Evolutionary conservation across 805 yeast genomes (phyloP), one percentile per base, ranked within the genome.

Genomic region (Candida ipomoeae): DNA sequence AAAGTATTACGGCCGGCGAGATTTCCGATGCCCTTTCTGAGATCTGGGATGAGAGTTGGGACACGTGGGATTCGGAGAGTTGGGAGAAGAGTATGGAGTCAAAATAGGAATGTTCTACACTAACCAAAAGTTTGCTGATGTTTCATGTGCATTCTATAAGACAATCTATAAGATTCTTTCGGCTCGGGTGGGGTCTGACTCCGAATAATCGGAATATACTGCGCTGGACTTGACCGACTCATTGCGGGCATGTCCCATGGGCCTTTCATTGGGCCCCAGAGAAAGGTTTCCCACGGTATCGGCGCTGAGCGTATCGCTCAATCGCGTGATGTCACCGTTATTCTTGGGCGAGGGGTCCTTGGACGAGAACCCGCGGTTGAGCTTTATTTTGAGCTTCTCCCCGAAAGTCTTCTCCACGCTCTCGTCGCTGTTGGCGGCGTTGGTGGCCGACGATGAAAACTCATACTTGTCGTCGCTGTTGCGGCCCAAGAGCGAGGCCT

Each of bases 141-240:
- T 26, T 26, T 23, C 42, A 11, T 32, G 37, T 18, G 44, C 43
- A 38, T 32, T 39, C 45, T 21, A 33, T 51, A 23, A 50, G 8
- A 51, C 51, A 32, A 32, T 40, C 51, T 31, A 53, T 41, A 50
- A 52, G 48, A 56, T 39, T 8, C 53, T 45, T 41, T 49, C 54
- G 38, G 40, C 46, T 14, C 43, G 31, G n/a, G 60, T 56, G 23
- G 60, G 58, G 33, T 37, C 50, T 11, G 55, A 44, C 26, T 35
- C 34, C 17, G 60, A 53, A 41, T 50, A 45, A 33, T 52, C 46
- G 20, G 60, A 56, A 11, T 48, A 54, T n/a, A 52, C 58, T 7
- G 59, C 49, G 46, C 41, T 48, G n/a, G 54, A 42, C 45, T 21
- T 45, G 40, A 33, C 36, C 17, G 57, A 55, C 18, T 47, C 49